phyloP scores from a whole-genome alignment of 495 filamentous ascomycete species.

The Emericellopsis terricola region DNA sequence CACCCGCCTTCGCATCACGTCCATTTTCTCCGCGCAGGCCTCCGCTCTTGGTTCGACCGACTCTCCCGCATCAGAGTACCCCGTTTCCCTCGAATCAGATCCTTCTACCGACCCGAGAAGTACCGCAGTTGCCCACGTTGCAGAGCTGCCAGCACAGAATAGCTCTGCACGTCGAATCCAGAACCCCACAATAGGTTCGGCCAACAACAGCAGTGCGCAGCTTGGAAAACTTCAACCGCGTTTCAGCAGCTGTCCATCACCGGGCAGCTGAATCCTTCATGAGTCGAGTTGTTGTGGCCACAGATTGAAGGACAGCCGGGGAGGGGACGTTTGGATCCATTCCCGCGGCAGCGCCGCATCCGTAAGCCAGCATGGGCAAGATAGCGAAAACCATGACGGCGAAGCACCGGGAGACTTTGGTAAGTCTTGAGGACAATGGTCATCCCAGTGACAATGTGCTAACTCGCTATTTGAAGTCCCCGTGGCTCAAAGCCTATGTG shows the following conservation, averaged over 20 bases:
- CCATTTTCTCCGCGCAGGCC: too few species aligned
- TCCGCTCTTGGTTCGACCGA: too few species aligned
- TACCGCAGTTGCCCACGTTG: too few species aligned
- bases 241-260: not conserved
- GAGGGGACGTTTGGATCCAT: slow-evolving; percentile 25
- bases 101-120: too few species aligned
- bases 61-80: too few species aligned
- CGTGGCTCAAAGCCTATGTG: slow-evolving; percentile 68
- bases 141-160: too few species aligned
- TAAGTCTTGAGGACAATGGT: slow-evolving; percentile 21
- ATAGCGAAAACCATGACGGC: slow-evolving; percentile 88
- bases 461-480: slow-evolving; percentile 41
- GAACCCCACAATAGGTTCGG: too few species aligned
- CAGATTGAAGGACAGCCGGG: slow-evolving; percentile 13
- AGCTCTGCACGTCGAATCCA: too few species aligned
- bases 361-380: slow-evolving; percentile 61
- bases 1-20: not conserved
- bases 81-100: too few species aligned
- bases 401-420: slow-evolving; percentile 87
- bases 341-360: slow-evolving; percentile 35
- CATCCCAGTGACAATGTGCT: not conserved
- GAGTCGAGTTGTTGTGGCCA: slow-evolving; percentile 1
- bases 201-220: too few species aligned
- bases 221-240: too few species aligned
- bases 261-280: not conserved